These are phyloP conservation scores for Dacryopinax spathularia DNA, from an alignment of 768 basidiomycete species.

Conservation along the genomic window DNA sequence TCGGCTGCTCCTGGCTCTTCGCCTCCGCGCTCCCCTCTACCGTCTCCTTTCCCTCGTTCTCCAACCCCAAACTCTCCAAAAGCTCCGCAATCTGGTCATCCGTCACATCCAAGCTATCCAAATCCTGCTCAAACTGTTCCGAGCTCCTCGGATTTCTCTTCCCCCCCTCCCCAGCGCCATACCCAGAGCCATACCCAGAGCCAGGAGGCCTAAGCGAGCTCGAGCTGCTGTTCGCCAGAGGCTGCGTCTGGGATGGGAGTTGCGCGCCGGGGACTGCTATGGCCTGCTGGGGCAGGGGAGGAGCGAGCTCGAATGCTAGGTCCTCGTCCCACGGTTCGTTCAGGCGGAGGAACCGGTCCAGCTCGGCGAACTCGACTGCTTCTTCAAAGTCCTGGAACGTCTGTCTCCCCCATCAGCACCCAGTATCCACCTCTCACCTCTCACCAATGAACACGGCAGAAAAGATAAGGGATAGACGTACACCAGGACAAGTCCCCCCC, in stretches of 20 bases:
- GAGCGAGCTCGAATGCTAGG: constrained; percentile 46
- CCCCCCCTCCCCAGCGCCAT: constrained; percentile 13
- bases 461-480: constrained; percentile 28
- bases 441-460: constrained; percentile 1
- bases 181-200: neutral
- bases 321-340: constrained; percentile 52
- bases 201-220: constrained; percentile 20
- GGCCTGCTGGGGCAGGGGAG: constrained; percentile 40
- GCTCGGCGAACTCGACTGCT: constrained; percentile 65
- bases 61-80: constrained; percentile 60
- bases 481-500: constrained; percentile 61
- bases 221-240: constrained; percentile 26
- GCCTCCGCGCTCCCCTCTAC: neutral
- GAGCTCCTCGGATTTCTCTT: constrained; percentile 32
- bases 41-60: constrained; percentile 52
- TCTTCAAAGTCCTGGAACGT: constrained; percentile 36
- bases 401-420: neutral
- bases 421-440: too few species aligned
- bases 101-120: constrained; percentile 58
- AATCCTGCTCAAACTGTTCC: constrained; percentile 53
- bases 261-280: constrained; percentile 72
- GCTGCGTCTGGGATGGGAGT: constrained; percentile 63
- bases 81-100: constrained; percentile 58
- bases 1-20: neutral
- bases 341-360: constrained; percentile 54